These are phyloP conservation scores for Spongospora subterranea DNA, from an alignment of 208 protist species.

Conservation along the genomic window DNA sequence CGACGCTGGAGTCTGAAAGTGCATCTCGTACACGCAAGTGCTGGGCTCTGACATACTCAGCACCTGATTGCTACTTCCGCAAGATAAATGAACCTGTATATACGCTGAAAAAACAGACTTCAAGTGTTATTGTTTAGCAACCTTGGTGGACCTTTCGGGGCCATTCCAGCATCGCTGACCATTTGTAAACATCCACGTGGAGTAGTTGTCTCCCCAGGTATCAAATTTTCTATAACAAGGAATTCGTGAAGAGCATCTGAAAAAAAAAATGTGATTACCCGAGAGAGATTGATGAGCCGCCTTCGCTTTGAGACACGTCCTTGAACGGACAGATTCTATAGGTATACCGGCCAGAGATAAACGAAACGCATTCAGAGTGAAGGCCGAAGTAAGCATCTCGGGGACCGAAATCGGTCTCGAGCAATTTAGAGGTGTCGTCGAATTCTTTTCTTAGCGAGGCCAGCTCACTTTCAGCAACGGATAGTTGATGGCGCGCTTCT, in stretches of 20 bases:
- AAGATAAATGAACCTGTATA: conserved; percentile 67
- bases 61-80: conserved; percentile 69
- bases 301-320: neutral
- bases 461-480: neutral
- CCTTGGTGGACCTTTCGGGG: conserved; percentile 69
- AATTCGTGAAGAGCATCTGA: neutral
- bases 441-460: neutral
- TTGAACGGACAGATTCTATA: conserved; percentile 39
- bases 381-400: neutral
- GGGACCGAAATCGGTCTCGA: neutral
- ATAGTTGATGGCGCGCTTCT: neutral
- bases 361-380: neutral
- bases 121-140: neutral
- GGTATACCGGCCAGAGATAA: neutral
- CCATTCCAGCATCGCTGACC: conserved; percentile 77
- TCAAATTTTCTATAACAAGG: neutral
- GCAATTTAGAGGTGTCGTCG: neutral
- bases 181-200: conserved; percentile 61
- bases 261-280: neutral
- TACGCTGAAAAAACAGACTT: neutral
- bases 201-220: neutral
- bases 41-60: conserved; percentile 71
- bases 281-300: neutral
- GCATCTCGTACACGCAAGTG: conserved; percentile 76
- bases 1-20: conserved; percentile 72